These are phyloP conservation scores for Globisporangium spinosum DNA, from an alignment of 352 stramenopile species.

Conservation along the genomic window DNA sequence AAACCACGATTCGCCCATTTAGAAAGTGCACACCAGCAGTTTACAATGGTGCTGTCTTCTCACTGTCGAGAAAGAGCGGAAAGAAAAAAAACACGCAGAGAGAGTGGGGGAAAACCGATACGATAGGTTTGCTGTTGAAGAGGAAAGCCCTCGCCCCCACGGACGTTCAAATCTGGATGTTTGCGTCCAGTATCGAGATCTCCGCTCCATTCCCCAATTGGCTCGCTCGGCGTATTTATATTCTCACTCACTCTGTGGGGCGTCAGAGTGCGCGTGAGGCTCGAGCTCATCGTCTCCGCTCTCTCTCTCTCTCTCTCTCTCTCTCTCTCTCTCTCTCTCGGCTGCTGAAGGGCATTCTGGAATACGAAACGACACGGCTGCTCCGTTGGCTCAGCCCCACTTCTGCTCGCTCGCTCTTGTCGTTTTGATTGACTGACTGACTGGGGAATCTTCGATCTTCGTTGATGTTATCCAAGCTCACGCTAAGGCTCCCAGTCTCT, in stretches of 20 bases:
- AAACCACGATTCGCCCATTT: too few species aligned
- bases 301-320: background rate
- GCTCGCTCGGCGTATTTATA: background rate
- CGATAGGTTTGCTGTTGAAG: background rate
- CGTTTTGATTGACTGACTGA: background rate
- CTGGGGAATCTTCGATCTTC: background rate
- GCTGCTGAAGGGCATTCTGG: background rate
- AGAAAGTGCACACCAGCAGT: too few species aligned
- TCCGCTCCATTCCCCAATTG: background rate
- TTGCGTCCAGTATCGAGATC: background rate
- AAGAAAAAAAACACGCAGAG: background rate
- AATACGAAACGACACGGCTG: conserved; percentile 1
- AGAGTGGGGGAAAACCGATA: background rate
- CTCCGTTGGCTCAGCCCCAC: background rate
- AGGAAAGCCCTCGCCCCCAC: too few species aligned
- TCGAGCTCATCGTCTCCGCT: background rate
- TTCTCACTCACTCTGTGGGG: background rate
- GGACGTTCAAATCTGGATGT: background rate
- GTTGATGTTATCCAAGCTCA: conserved; percentile 15
- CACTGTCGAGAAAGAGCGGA: background rate
- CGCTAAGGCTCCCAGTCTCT: conserved; percentile 1
- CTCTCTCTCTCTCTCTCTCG: background rate
- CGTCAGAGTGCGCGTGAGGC: too few species aligned
- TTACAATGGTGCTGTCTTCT: background rate
- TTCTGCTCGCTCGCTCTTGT: background rate